A percentile compares a stretch with the other conserved stretches of the same genome.
phyloP scores from a whole-genome alignment of 192 early-diverging fungal species.

The Backusella australiensis region DNA sequence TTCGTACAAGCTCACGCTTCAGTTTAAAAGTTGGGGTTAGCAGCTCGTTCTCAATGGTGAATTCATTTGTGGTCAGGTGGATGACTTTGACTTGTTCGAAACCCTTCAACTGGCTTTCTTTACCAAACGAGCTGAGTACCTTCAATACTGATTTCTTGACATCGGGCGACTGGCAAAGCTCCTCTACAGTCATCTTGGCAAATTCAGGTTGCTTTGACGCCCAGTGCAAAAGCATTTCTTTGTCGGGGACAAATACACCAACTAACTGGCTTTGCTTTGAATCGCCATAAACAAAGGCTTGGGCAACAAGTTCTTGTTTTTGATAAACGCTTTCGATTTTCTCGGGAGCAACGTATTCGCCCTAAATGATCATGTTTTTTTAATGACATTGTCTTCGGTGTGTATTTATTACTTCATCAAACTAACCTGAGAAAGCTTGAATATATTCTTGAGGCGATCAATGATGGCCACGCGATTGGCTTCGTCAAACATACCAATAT shows the following conservation, averaged over 20 bases:
- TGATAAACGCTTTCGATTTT: conserved; percentile 77
- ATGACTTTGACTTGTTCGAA: conserved; percentile 84
- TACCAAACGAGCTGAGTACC: conserved; percentile 53
- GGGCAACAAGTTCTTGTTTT: conserved; percentile 73
- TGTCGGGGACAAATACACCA: conserved; percentile 82
- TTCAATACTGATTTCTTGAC: conserved; percentile 58
- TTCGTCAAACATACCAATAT: conserved; percentile 79
- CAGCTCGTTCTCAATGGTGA: conserved; percentile 78
- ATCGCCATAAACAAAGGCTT: conserved; percentile 93
- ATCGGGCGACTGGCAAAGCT: conserved; percentile 30
- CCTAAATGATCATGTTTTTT: conserved; percentile 42
- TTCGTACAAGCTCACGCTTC: conserved; percentile 73
- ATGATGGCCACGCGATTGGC: conserved; percentile 76
- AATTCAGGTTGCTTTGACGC: conserved; percentile 40
- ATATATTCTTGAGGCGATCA: conserved; percentile 82
- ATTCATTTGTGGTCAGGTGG: conserved; percentile 67
- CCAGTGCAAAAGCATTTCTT: conserved; percentile 65
- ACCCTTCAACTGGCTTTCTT: conserved; percentile 71
- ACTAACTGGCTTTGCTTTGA: conserved; percentile 84
- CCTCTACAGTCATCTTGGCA: conserved; percentile 33
- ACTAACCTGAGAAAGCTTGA: conserved; percentile 38
- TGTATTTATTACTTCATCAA: neutral
- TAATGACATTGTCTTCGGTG: no score
- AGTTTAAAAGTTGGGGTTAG: conserved; percentile 93
- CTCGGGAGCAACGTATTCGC: conserved; percentile 94